A percentile compares a stretch with the other conserved stretches of the same genome.
These are phyloP conservation scores for Trametes punicea DNA, from an alignment of 768 basidiomycete species.

Conservation along the genomic window DNA sequence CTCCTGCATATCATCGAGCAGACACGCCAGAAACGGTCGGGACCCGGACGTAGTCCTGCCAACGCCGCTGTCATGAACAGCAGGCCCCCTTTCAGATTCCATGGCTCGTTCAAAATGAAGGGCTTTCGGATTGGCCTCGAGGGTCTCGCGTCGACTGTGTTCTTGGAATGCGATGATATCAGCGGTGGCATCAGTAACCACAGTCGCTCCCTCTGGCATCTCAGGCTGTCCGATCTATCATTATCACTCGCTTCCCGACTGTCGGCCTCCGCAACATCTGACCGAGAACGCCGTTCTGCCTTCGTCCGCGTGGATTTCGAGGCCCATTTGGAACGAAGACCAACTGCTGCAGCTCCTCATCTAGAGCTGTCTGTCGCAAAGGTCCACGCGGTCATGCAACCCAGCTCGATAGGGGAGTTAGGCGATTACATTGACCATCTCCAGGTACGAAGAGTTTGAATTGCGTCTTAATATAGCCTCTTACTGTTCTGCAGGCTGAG, in stretches of 20 bases:
- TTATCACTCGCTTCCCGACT: slow-evolving; percentile 77
- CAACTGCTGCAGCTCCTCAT: slow-evolving; percentile 18
- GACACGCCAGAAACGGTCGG: slow-evolving; percentile 38
- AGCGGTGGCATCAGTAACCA: slow-evolving; percentile 56
- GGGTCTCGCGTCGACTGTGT: slow-evolving; percentile 66
- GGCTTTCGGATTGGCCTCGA: slow-evolving; percentile 82
- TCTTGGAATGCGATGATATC: slow-evolving; percentile 73
- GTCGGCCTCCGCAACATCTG: slow-evolving; percentile 40
- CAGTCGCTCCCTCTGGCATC: slow-evolving; percentile 55
- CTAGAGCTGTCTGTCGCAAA: slow-evolving; percentile 62
- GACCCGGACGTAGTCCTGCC: background rate
- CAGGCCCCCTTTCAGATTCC: slow-evolving; percentile 35
- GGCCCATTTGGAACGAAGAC: slow-evolving; percentile 23
- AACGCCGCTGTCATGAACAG: slow-evolving; percentile 12
- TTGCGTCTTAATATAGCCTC: slow-evolving; percentile 19
- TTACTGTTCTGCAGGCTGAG: slow-evolving; percentile 51
- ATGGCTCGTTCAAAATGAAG: slow-evolving; percentile 60
- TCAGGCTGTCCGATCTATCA: slow-evolving; percentile 70
- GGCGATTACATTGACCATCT: slow-evolving; percentile 86
- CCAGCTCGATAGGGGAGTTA: slow-evolving; percentile 87
- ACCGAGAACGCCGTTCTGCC: slow-evolving; percentile 66
- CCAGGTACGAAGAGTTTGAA: slow-evolving; percentile 46
- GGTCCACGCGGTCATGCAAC: slow-evolving; percentile 92
- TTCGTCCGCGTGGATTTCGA: slow-evolving; percentile 82
- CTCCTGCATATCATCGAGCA: slow-evolving; percentile 64